A percentile compares a stretch with the other conserved stretches of the same genome.
These are phyloP conservation scores for Proliferodiscus dingleyae DNA, from an alignment of 2,329 filamentous ascomycete species.

Conservation along the genomic window DNA sequence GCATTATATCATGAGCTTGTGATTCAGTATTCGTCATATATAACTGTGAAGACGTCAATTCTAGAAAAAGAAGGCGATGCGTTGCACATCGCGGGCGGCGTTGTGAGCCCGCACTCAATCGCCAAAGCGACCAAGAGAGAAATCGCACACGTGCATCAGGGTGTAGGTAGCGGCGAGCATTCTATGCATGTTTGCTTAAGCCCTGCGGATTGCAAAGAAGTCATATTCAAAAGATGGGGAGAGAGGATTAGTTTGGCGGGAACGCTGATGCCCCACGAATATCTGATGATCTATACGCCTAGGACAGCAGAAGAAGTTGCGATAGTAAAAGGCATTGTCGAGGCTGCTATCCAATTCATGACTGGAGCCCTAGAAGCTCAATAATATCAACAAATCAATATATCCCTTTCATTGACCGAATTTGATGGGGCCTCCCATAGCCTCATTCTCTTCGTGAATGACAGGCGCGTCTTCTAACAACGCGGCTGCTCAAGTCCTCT, in stretches of 20 bases:
- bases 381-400: too few relatives aligned
- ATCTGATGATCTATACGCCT: conserved; percentile 24
- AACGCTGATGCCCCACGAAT: conserved; percentile 20
- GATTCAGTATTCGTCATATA: conserved; percentile 8
- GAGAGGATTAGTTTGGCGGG: conserved; percentile 23
- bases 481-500: too few relatives aligned
- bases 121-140: conserved; percentile 1
- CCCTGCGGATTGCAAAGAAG: conserved; percentile 24
- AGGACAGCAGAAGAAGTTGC: conserved; percentile 20
- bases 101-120: conserved; percentile 15
- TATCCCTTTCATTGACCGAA: too few relatives aligned
- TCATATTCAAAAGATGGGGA: conserved; percentile 24
- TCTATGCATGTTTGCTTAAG: conserved; percentile 22
- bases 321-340: conserved; percentile 20
- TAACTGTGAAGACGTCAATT: conserved; percentile 17
- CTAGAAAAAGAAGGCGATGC: conserved; percentile 23
- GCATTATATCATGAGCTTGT: conserved; percentile 13
- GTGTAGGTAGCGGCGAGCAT: conserved; percentile 17
- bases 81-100: conserved; percentile 15
- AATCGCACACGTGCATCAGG: conserved; percentile 13
- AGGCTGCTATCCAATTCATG: conserved; percentile 24
- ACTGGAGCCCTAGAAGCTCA: too few relatives aligned
- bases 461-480: too few relatives aligned
- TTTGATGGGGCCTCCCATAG: too few relatives aligned
- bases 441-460: too few relatives aligned